Conservation (phyloP, 495 filamentous ascomycete species). For the Amniculicola lignicola region DNA sequence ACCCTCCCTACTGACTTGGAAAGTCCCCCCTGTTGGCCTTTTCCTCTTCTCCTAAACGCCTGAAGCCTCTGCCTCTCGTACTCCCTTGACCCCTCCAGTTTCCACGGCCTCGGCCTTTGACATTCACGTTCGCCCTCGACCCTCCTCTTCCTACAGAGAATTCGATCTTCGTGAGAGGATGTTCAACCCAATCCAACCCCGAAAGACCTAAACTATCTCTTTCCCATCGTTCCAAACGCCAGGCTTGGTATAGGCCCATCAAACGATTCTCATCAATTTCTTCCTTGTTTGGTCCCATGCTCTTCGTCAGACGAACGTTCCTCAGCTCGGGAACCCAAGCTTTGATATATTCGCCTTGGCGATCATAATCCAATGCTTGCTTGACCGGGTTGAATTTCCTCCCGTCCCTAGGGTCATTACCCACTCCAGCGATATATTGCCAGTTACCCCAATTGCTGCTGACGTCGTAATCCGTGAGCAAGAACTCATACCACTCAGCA, state of each 20-base stretch:
- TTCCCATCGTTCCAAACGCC: constrained; percentile 53
- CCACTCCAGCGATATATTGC: constrained; percentile 72
- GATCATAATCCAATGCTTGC: constrained; percentile 68
- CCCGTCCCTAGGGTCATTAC: constrained; percentile 65
- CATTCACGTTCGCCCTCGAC: constrained; percentile 17
- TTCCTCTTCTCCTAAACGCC: neutral
- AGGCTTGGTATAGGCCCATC: constrained; percentile 61
- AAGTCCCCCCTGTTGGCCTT: neutral
- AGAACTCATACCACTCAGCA: constrained; percentile 72
- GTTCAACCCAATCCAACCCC: constrained; percentile 53
- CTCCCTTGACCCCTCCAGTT: constrained; percentile 8
- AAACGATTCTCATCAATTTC: constrained; percentile 41
- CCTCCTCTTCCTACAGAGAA: constrained; percentile 44
- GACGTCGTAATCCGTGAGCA: constrained; percentile 69
- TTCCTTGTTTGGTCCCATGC: constrained; percentile 10
- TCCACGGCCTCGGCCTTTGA: constrained; percentile 27
- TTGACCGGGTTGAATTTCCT: constrained; percentile 72
- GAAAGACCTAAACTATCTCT: constrained; percentile 51
- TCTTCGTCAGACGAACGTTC: constrained; percentile 35
- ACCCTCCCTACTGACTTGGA: no score
- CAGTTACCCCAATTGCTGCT: constrained; percentile 73
- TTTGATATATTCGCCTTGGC: constrained; percentile 60
- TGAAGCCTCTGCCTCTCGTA: neutral
- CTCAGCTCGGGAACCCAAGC: constrained; percentile 64
- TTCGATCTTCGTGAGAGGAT: constrained; percentile 56